These are phyloP conservation scores for Phenoliferia sp. DNA, from an alignment of 1,284 basidiomycete genomes.

Conservation along the genomic window DNA sequence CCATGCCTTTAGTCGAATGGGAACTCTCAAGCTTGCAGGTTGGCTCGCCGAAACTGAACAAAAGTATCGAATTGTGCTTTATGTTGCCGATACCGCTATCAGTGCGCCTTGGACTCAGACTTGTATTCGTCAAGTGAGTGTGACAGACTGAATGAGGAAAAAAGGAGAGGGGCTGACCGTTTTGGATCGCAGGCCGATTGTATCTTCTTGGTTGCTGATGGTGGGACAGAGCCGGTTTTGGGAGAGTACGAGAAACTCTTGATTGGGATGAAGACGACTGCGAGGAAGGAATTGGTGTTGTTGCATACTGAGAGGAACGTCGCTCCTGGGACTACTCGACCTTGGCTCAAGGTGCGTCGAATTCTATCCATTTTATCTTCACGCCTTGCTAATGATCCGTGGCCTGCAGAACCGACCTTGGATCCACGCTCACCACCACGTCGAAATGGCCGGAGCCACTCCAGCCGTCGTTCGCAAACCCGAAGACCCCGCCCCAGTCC, in stretches of 20 bases:
- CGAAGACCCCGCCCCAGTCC: constrained; percentile 78
- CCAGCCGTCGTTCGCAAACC: constrained; percentile 39
- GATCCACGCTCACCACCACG: constrained; percentile 87
- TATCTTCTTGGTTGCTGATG: constrained; percentile 82
- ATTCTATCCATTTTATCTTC: not conserved
- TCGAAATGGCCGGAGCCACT: constrained; percentile 63
- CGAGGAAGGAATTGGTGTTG: constrained; percentile 90
- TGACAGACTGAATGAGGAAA: not conserved
- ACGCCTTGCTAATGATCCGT: not conserved
- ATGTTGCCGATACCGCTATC: constrained; percentile 88
- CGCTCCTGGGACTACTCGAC: constrained; percentile 82
- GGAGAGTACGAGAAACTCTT: constrained; percentile 71
- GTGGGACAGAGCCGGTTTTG: constrained; percentile 62
- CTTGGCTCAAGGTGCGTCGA: constrained; percentile 79
- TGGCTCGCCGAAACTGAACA: constrained; percentile 96
- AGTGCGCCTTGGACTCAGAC: constrained; percentile 95
- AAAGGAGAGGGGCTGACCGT: not conserved
- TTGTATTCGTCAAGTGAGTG: constrained; percentile 77
- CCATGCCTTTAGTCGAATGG: constrained; percentile 89
- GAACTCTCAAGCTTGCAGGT: constrained; percentile 84
- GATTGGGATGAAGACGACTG: constrained; percentile 92
- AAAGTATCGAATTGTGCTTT: constrained; percentile 81
- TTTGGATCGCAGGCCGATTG: constrained; percentile 68
- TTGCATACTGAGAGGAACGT: constrained; percentile 89
- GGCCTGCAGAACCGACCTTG: constrained; percentile 73